Conservation (phyloP, 1,284 basidiomycete genomes). For the Leccinum cinnamomeum region DNA sequence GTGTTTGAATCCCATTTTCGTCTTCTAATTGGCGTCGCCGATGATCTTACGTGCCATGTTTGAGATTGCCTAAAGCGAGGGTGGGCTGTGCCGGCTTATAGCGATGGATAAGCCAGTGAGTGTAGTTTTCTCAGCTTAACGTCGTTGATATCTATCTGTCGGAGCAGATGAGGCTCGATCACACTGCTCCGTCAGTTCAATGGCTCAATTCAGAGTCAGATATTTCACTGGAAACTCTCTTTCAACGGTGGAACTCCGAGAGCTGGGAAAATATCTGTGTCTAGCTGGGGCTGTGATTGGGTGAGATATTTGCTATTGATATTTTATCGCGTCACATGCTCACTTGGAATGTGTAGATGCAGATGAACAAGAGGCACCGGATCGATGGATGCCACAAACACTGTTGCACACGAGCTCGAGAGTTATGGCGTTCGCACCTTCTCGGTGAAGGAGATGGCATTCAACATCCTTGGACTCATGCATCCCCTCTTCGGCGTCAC, state of each 20-base stretch:
- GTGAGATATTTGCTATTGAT: slow-evolving; percentile 40
- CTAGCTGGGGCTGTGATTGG: slow-evolving; percentile 98
- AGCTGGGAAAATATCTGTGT: slow-evolving; percentile 98
- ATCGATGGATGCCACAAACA: slow-evolving; percentile 94
- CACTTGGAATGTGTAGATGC: slow-evolving; percentile 46
- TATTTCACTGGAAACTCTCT: too few relatives aligned
- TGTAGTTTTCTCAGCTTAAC: neutral
- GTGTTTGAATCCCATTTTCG: too few relatives aligned
- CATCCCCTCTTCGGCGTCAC: slow-evolving; percentile 99
- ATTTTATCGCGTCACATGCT: slow-evolving; percentile 2
- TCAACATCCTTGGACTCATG: slow-evolving; percentile 97
- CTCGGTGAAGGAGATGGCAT: slow-evolving; percentile 99
- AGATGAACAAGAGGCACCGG: slow-evolving; percentile 67
- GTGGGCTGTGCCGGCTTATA: too few relatives aligned
- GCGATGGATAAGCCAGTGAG: slow-evolving; percentile 21
- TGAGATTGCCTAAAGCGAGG: too few relatives aligned
- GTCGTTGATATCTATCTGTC: slow-evolving; percentile 1
- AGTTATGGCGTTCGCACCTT: slow-evolving; percentile 94
- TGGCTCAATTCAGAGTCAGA: slow-evolving; percentile 47
- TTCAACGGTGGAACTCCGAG: slow-evolving; percentile 67
- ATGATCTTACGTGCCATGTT: too few relatives aligned
- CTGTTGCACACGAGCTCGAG: slow-evolving; percentile 91
- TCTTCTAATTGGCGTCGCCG: too few relatives aligned
- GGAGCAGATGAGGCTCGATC: slow-evolving; percentile 91
- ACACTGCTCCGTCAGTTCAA: slow-evolving; percentile 96